phyloP scores from a whole-genome alignment of 2,329 filamentous ascomycete species.

The Colletotrichum tanaceti region DNA sequence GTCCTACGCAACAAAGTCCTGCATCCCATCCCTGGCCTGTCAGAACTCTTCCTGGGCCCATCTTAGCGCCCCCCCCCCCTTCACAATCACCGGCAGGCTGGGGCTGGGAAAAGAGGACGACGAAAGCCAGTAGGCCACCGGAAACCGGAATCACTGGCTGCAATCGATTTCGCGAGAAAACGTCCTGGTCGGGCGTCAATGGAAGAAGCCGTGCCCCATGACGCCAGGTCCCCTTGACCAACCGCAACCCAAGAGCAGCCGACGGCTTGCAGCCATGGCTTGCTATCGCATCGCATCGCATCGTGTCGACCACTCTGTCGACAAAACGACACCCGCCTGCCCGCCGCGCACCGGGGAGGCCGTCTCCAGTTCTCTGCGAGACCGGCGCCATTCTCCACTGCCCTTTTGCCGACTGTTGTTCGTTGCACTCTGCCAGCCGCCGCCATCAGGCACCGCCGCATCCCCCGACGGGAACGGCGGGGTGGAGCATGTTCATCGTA shows the following conservation, averaged over 20 bases:
- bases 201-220: constrained; percentile 3
- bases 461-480: constrained; percentile 13
- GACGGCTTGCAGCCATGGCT: constrained; percentile 11
- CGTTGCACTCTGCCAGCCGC: constrained; percentile 12
- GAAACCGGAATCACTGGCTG: not conserved
- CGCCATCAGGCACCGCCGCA: constrained; percentile 10
- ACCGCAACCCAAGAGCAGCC: not conserved
- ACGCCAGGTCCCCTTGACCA: not conserved
- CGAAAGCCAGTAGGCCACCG: not conserved
- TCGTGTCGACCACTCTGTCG: not conserved
- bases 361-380: constrained; percentile 11
- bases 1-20: constrained; percentile 38
- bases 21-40: constrained; percentile 6
- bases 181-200: not conserved
- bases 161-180: not conserved
- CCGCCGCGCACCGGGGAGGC: constrained; percentile 6
- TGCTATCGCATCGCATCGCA: too few relatives aligned
- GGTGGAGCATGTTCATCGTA: too few relatives aligned
- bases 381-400: constrained; percentile 9
- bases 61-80: not conserved
- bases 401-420: not conserved
- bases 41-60: constrained; percentile 1
- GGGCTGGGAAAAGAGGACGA: not conserved
- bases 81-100: not conserved
- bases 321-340: constrained; percentile 1